A percentile compares a stretch with the other conserved stretches of the same genome.
phyloP scores from a whole-genome alignment of 768 basidiomycete genomes.

The Pisolithus albus region DNA sequence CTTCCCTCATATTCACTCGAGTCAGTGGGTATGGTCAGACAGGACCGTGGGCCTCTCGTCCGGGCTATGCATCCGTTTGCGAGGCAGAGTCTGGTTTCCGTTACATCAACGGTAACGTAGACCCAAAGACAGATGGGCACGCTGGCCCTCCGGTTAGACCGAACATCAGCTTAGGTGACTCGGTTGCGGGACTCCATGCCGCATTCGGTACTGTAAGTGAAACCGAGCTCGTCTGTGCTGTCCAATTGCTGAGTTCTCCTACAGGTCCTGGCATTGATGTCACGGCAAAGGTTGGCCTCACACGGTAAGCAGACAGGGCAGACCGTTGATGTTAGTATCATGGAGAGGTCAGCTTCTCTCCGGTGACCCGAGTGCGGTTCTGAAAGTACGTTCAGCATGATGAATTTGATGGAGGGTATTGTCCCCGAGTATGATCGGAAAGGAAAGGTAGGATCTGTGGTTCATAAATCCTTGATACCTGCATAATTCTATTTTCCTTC shows the following conservation, averaged over 20 bases:
- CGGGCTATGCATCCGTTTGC: constrained; percentile 69
- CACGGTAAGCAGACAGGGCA: constrained; percentile 33
- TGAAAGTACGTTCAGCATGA: constrained; percentile 41
- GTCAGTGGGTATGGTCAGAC: constrained; percentile 74
- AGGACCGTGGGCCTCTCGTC: constrained; percentile 63
- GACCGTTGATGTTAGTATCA: constrained; percentile 70
- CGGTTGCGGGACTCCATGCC: constrained; percentile 64
- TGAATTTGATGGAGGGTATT: constrained; percentile 72
- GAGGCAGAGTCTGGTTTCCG: constrained; percentile 73
- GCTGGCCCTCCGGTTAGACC: constrained; percentile 61
- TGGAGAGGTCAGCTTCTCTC: constrained; percentile 46
- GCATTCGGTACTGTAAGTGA: constrained; percentile 63
- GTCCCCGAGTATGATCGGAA: constrained; percentile 72
- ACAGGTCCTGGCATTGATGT: constrained; percentile 56
- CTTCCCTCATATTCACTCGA: constrained; percentile 85
- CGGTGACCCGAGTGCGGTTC: background rate
- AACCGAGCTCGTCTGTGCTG: background rate
- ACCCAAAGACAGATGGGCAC: constrained; percentile 44
- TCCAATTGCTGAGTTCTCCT: background rate
- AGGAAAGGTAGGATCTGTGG: constrained; percentile 41
- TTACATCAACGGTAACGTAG: constrained; percentile 62
- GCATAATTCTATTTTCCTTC: background rate
- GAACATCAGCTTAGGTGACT: constrained; percentile 68
- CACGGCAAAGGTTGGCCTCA: constrained; percentile 31
- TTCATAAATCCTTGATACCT: background rate